Evolutionary conservation across 345 rosid species (phyloP), one percentile per base, ranked within the genome.

Genomic region (Abelmoschus esculentus): DNA sequence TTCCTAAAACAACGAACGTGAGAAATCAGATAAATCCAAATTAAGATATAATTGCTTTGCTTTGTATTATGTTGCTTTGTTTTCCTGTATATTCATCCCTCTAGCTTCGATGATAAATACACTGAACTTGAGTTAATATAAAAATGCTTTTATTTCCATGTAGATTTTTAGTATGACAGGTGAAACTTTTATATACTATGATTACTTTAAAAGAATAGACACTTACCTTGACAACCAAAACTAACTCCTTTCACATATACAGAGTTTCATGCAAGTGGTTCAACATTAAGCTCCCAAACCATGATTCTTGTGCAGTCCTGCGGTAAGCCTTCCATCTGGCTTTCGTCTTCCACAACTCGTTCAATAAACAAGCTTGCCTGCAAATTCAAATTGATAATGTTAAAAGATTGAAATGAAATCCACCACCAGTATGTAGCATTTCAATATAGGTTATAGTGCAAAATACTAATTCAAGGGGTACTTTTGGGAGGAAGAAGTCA

Each of bases 301-400:
- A 80, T 80, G 73, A 87, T 67, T 61, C 73, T 80, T n/a, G 84
- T 80, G 80, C 88, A 84, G 56, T 79, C 54, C 14, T 74, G 79
- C 47, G 29, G 73, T 19, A 84, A 74, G 74, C 88, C 83, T 71
- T 87, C 92, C 92, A 87, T 84, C 74, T 84, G 88, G 78, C 82
- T 83, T 69, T 87, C 92, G 76, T 87, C 92, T 78, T 87, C 90
- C 74, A 87, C 88, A 62, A 85, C 61, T 76, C 86, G 88, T 73
- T 87, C 88, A 14, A 87, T 66, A 46, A 85, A 81, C 29, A 76
- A 52, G 63, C 84, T 81, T 7, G 66, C 86, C 92, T 85, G 80
- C 69, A 81, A 67, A 36, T 18, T 66, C 26, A 74, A 61, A 52
- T 49, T 47, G 18, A 59, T 53, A 4, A 55, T 50, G 44, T 36